These are phyloP conservation scores for Hylodesmum podocarpum DNA, from an alignment of 306 rosid genomes.

Conservation along the genomic window DNA sequence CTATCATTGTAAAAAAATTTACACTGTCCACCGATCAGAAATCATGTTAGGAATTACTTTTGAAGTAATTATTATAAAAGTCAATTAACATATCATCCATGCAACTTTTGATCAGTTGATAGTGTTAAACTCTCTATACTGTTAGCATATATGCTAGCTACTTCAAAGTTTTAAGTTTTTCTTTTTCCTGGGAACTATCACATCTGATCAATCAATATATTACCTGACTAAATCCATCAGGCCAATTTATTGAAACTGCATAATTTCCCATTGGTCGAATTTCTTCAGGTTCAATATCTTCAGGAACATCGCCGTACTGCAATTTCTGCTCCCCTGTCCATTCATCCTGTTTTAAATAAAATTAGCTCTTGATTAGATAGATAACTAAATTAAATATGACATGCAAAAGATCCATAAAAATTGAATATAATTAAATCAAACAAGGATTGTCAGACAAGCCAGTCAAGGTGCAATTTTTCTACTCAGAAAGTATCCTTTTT, in stretches of 20 bases:
- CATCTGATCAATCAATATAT: constrained; percentile 9
- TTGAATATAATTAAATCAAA: background rate
- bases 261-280: constrained; percentile 95
- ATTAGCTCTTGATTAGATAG: constrained; percentile 26
- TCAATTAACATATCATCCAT: background rate
- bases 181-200: background rate
- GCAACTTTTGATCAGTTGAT: background rate
- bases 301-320: constrained; percentile 77
- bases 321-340: constrained; percentile 96
- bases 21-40: background rate
- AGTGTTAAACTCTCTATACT: background rate
- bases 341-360: constrained; percentile 68
- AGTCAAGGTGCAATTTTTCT: constrained; percentile 31
- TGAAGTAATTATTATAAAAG: background rate
- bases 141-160: background rate
- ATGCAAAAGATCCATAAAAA: background rate
- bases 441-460: constrained; percentile 13
- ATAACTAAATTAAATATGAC: background rate
- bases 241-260: constrained; percentile 93
- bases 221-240: constrained; percentile 94
- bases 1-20: background rate
- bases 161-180: background rate
- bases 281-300: constrained; percentile 89
- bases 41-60: background rate
- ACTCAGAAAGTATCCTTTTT: constrained; percentile 30